Evolutionary conservation across 352 stramenopile species (phyloP).

Genomic region (Pythium insidiosum): DNA sequence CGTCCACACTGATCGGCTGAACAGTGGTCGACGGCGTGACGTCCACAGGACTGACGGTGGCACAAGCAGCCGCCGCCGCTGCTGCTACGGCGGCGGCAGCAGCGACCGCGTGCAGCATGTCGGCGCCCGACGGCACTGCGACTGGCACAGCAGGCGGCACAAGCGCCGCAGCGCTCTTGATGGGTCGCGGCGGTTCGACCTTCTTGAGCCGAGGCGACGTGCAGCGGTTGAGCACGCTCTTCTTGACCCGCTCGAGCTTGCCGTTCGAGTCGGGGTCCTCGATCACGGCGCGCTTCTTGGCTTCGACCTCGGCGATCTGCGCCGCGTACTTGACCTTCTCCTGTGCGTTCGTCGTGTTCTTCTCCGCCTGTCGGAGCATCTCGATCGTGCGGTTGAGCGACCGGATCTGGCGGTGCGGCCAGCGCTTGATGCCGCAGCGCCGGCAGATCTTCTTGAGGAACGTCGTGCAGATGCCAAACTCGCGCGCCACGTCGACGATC

Average conservation of each 20-base stretch:
- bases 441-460: constrained; percentile 76
- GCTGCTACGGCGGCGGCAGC: constrained; percentile 2
- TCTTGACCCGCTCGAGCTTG: constrained; percentile 61
- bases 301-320: constrained; percentile 55
- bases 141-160: not conserved
- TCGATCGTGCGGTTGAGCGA: constrained; percentile 62
- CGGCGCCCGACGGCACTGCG: not conserved
- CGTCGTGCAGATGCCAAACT: constrained; percentile 70
- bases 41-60: no score
- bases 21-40: no score
- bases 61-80: not conserved
- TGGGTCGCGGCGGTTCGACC: not conserved
- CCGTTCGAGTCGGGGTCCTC: constrained; percentile 48
- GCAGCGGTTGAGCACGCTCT: constrained; percentile 19
- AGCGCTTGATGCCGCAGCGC: constrained; percentile 54
- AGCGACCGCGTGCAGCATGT: constrained; percentile 11
- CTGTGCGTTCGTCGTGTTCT: constrained; percentile 24
- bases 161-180: not conserved
- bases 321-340: constrained; percentile 40
- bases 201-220: constrained; percentile 4
- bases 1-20: no score
- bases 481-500: constrained; percentile 55
- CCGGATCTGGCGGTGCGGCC: constrained; percentile 59
- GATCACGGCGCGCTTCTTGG: constrained; percentile 61
- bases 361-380: constrained; percentile 64